Base-by-base conservation (phyloP, 2,329 filamentous ascomycete species). In the Sporothrix euskadiensis region DNA sequence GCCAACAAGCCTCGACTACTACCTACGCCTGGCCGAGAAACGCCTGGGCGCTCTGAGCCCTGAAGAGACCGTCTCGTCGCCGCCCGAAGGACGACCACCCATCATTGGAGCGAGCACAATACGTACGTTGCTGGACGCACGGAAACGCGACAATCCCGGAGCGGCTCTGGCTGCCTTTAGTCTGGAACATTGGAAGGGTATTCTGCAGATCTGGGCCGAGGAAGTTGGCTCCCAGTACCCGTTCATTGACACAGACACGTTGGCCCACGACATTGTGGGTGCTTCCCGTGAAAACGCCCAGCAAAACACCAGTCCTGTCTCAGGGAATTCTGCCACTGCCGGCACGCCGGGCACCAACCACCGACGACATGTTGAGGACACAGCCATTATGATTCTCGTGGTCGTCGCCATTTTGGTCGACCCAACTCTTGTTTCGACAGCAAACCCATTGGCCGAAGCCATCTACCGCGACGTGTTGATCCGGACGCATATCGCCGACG, bases 1-100 rank as follows among this genome's bases (percentile, higher is more conserved):
- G 30, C 66, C 66, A 9, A 69, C 66, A 14, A 56, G 66, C 30
- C 47, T 69, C 47, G 66, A 69, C 66, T 69, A 69, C 66, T 69
- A 69, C 19, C 6, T 69, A 9, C 44, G 47, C 4, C 47, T 69
- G 10, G 66, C 66, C 9, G 66, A 69, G 32, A 69, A 69, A 19
- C 66, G 47, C 19, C 26, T 69, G 10, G 19, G 47, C n/a, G 47
- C 66, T 1, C 30, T 69, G 30, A 54, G 47, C 19, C 66, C 66
- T 19, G 66, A 69, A 22, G 66, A 69, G 30, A 26, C 66, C 12
- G 61, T 66, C 3, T 54, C 66, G 32, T 54, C 66, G 1, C 47
- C 66, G 19, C 65, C 66, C 22, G 44, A 35, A 16, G 47, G 30
- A 8, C 30, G 32, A 32, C 47, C 66, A 22, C 44, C 30, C 30